A percentile compares a stretch with the other conserved stretches of the same genome.
These are phyloP conservation scores for Lithospermum erythrorhizon DNA, from an alignment of 257 asterid species.

Conservation along the genomic window DNA sequence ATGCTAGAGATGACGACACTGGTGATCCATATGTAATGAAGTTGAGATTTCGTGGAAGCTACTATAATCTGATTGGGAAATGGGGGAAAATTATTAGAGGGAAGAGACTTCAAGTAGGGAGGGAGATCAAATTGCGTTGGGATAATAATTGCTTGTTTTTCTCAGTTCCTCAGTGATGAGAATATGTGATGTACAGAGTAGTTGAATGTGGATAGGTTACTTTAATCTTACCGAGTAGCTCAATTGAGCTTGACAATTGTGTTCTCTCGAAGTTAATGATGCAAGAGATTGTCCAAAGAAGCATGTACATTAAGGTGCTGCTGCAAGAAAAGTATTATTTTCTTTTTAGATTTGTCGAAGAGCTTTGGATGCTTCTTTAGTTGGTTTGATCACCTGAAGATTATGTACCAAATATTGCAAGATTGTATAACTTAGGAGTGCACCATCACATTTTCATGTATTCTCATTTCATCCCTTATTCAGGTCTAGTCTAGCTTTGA, in stretches of 20 bases:
- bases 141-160: conserved; percentile 57
- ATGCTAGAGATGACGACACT: conserved; percentile 67
- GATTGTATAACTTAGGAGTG: not conserved
- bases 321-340: conserved; percentile 9
- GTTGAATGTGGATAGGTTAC: conserved; percentile 8
- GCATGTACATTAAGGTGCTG: conserved; percentile 17
- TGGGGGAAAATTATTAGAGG: conserved; percentile 78
- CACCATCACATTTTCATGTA: too few relatives aligned
- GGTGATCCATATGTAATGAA: conserved; percentile 64
- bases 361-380: not conserved
- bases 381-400: not conserved
- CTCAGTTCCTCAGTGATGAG: conserved; percentile 42
- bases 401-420: not conserved
- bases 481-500: too few relatives aligned
- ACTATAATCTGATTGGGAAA: conserved; percentile 72
- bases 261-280: conserved; percentile 13
- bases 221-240: conserved; percentile 16
- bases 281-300: conserved; percentile 14
- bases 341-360: conserved; percentile 1
- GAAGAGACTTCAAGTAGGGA: conserved; percentile 55
- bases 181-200: conserved; percentile 3
- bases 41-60: conserved; percentile 70
- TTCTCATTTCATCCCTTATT: too few relatives aligned
- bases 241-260: conserved; percentile 11
- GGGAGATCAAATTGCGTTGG: conserved; percentile 64